Evolutionary conservation across 352 stramenopile species (phyloP).

Genomic region (Globisporangium solare): DNA sequence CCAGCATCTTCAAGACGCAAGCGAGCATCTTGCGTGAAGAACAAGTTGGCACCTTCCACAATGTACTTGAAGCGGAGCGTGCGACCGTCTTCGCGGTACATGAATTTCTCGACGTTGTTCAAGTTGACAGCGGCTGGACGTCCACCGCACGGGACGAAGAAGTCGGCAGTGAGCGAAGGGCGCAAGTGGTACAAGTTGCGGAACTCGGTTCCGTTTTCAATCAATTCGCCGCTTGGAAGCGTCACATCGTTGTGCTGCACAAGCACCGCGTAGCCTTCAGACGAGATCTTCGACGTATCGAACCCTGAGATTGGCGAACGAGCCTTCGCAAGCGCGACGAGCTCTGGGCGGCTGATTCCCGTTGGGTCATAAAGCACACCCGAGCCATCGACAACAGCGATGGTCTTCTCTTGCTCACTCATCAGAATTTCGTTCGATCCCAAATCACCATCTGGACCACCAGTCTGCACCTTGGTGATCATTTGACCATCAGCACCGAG

Average conservation of each 20-base stretch:
- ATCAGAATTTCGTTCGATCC: conserved; percentile 98
- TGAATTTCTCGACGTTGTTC: conserved; percentile 92
- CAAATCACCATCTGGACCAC: conserved; percentile 96
- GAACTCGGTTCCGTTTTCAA: conserved; percentile 94
- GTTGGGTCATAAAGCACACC: conserved; percentile 94
- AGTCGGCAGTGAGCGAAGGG: conserved; percentile 88
- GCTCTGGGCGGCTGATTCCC: conserved; percentile 89
- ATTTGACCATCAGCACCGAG: conserved; percentile 81
- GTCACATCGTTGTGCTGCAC: conserved; percentile 72
- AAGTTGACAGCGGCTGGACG: conserved; percentile 95
- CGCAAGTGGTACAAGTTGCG: conserved; percentile 97
- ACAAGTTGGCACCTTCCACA: conserved; percentile 97
- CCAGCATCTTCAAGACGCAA: conserved; percentile 92
- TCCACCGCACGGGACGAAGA: conserved; percentile 96
- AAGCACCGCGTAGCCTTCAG: conserved; percentile 59
- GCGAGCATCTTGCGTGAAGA: conserved; percentile 94
- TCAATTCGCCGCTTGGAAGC: conserved; percentile 56
- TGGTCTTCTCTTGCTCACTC: conserved; percentile 92
- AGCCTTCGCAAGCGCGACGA: conserved; percentile 90
- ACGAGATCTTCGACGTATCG: conserved; percentile 65
- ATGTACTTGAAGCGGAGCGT: conserved; percentile 93
- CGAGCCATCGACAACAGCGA: conserved; percentile 93
- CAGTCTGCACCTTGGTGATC: conserved; percentile 97
- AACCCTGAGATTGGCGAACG: conserved; percentile 90
- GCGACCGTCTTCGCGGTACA: conserved; percentile 61